Percentiles rank a stretch among this genome's conserved stretches.
Conservation (phyloP, 1,284 basidiomycete genomes). For the Leccinum fallax region DNA sequence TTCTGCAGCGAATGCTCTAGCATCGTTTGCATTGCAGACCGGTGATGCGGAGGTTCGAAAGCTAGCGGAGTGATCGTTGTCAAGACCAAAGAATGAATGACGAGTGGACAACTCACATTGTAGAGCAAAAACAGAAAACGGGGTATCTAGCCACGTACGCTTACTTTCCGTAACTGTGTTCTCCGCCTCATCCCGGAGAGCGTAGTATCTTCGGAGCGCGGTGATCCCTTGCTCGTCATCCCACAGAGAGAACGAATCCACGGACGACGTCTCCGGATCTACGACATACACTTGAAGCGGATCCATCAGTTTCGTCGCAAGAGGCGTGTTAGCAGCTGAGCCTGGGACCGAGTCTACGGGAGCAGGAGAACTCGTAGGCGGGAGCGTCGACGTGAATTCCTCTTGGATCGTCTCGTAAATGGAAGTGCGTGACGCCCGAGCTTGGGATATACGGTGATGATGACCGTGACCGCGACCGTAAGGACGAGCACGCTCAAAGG, state of each 20-base stretch:
- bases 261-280: slow-evolving; percentile 54
- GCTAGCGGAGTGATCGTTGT: slow-evolving; percentile 43
- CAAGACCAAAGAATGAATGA: not conserved
- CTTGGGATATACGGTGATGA: slow-evolving; percentile 65
- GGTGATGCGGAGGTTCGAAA: slow-evolving; percentile 67
- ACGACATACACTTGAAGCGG: slow-evolving; percentile 54
- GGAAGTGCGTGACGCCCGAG: slow-evolving; percentile 63
- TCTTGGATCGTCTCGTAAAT: slow-evolving; percentile 80
- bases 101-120: slow-evolving; percentile 57
- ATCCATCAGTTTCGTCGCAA: slow-evolving; percentile 34
- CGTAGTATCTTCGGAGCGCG: slow-evolving; percentile 65
- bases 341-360: not conserved
- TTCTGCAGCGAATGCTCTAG: slow-evolving; percentile 72
- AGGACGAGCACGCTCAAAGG: slow-evolving; percentile 43
- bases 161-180: slow-evolving; percentile 68
- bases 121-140: slow-evolving; percentile 68
- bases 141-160: slow-evolving; percentile 67
- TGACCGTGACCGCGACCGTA: slow-evolving; percentile 72
- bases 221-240: slow-evolving; percentile 65
- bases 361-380: slow-evolving; percentile 29
- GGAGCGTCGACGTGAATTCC: slow-evolving; percentile 51
- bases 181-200: slow-evolving; percentile 68
- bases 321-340: slow-evolving; percentile 17
- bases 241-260: slow-evolving; percentile 51
- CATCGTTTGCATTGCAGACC: slow-evolving; percentile 67